Base-by-base conservation (phyloP, 306 rosid species). In the Senna tora region DNA sequence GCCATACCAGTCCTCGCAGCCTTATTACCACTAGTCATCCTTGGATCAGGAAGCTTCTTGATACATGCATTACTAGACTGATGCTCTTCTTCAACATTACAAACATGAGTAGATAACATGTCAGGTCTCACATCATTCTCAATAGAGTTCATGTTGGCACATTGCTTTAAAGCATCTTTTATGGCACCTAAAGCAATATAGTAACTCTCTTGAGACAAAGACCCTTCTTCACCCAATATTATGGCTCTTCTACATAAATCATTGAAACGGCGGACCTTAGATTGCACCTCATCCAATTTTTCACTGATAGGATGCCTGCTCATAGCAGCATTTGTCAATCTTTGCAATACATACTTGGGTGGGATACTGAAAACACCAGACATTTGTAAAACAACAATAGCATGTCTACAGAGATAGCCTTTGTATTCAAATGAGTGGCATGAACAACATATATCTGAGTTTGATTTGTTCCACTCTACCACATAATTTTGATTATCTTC, bases 191-290 rank as follows among this genome's bases (percentile, higher is more conserved):
- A 65, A 17, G 90, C 90, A 59, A 82, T 28, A 41, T 77, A 67
- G 83, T 82, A 82, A 83, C 90, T 85, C 52, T 85, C 90, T 68
- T 71, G 78, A 14, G 90, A 80, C 80, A 85, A 73, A 22, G 90
- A 85, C 36, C 90, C 90, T 72, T 85, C 90, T 82, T 85, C 90
- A 19, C 90, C 90, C 74, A 85, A 83, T 67, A 85, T 85, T 74
- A 85, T 85, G 80, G 90, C 90, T 47, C 90, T 69, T 68, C 90
- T 78, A 53, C 90, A 85, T 49, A 85, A 75, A 67, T 85, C 87
- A 58, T 85, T 85, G 75, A 82, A 78, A 34, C 90, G 79, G 4
- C 90, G 85, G 71, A 85, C 85, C 85, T 82, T 85, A 36, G 83
- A 70, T 65, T 85, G 90, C 75, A 85, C 81, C 79, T 82, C 90